Conservation (phyloP, 768 basidiomycete genomes). For the Lactarius akahatsu region DNA sequence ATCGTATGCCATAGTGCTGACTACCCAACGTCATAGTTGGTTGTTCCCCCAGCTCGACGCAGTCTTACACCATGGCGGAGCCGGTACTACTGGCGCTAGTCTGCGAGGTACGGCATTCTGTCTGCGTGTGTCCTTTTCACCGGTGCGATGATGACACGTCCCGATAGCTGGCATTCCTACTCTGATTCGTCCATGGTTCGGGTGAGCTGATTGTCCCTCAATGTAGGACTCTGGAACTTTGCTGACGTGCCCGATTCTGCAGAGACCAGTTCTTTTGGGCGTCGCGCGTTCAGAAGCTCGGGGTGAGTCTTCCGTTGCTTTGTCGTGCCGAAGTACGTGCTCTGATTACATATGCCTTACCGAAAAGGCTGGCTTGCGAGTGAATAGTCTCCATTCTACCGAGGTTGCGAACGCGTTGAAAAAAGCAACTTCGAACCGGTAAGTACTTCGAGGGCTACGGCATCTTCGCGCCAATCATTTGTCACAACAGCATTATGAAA, state of each 20-base stretch:
- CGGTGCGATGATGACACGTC: background rate
- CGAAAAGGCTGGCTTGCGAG: conserved; percentile 48
- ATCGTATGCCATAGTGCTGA: conserved; percentile 1
- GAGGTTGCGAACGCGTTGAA: conserved; percentile 56
- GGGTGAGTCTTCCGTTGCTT: conserved; percentile 40
- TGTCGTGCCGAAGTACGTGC: background rate
- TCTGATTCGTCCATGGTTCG: conserved; percentile 70
- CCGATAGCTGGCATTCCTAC: conserved; percentile 57
- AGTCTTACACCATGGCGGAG: conserved; percentile 66
- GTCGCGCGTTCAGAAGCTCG: conserved; percentile 58
- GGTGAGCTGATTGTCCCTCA: conserved; percentile 33
- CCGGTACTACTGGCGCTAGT: conserved; percentile 69
- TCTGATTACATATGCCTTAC: background rate
- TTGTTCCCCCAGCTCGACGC: conserved; percentile 61
- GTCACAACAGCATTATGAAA: conserved; percentile 48
- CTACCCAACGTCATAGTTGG: conserved; percentile 41
- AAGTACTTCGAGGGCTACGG: conserved; percentile 29
- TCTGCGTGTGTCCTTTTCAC: background rate
- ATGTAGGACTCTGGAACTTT: conserved; percentile 13
- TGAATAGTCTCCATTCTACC: conserved; percentile 45
- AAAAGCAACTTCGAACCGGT: conserved; percentile 55
- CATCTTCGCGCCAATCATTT: conserved; percentile 6
- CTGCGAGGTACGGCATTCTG: conserved; percentile 41
- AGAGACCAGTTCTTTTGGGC: conserved; percentile 67
- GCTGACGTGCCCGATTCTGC: conserved; percentile 9